A percentile compares a stretch with the other conserved stretches of the same genome.
phyloP scores from a whole-genome alignment of 2,329 filamentous ascomycete species.

The Talaromyces sp. region DNA sequence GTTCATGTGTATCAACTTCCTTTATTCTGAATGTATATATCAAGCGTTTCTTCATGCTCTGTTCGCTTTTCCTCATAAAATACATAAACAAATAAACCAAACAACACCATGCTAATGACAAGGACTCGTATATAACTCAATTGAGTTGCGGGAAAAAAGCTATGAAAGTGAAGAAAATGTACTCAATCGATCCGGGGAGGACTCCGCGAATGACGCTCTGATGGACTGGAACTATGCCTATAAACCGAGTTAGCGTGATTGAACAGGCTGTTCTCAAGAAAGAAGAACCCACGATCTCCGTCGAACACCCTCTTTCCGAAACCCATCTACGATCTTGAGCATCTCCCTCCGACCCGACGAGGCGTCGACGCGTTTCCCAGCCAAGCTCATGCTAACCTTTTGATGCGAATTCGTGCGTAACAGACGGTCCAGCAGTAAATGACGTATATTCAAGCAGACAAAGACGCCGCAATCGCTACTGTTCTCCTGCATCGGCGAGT shows the following conservation, averaged over 20 bases:
- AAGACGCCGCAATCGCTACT: constrained; percentile 92
- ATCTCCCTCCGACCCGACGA: constrained; percentile 81
- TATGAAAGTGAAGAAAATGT: background rate
- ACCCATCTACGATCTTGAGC: constrained; percentile 77
- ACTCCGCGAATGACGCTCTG: constrained; percentile 12
- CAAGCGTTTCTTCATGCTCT: background rate
- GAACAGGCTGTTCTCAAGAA: background rate
- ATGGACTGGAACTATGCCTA: constrained; percentile 12
- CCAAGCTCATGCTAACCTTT: constrained; percentile 93
- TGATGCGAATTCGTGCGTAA: constrained; percentile 72
- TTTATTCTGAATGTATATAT: background rate
- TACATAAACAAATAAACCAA: background rate
- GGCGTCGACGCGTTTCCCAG: constrained; percentile 77
- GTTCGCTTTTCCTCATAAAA: background rate
- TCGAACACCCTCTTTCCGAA: constrained; percentile 82
- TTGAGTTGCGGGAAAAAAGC: background rate
- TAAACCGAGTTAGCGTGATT: background rate
- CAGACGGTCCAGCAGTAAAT: constrained; percentile 80
- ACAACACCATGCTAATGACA: background rate
- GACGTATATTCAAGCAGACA: constrained; percentile 91
- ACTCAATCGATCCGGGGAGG: constrained; percentile 23
- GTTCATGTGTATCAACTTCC: background rate
- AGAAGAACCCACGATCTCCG: constrained; percentile 65
- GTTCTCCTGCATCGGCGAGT: constrained; percentile 88
- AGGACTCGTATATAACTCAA: background rate